Percentiles rank a stretch among this genome's conserved stretches.
phyloP scores from a whole-genome alignment of 2,329 filamentous ascomycete species.

The Colletotrichum acutatum region DNA sequence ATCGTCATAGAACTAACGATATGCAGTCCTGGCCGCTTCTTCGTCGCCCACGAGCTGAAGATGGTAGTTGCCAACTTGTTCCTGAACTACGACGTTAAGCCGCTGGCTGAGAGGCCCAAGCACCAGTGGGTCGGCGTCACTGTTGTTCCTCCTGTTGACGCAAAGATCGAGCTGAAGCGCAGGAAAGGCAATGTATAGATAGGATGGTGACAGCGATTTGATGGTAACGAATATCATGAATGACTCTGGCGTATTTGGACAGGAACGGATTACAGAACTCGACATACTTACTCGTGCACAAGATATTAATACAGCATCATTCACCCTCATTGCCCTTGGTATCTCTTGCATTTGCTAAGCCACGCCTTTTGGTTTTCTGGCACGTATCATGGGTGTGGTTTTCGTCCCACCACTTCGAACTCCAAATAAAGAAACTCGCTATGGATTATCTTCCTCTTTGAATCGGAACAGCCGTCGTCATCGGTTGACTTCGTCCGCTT shows the following conservation, averaged over 20 bases:
- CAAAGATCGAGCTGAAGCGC: constrained; percentile 45
- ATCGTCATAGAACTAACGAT: no score
- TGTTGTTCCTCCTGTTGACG: constrained; percentile 49
- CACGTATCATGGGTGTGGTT: no score
- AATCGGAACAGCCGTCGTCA: no score
- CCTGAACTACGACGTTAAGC: constrained; percentile 63
- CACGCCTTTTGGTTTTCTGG: no score
- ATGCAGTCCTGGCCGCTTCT: constrained; percentile 63
- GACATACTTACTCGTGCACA: neutral
- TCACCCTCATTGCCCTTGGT: no score
- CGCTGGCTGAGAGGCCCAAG: constrained; percentile 50
- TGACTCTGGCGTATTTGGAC: neutral
- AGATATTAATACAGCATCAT: neutral
- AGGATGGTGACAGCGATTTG: no score
- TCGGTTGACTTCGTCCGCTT: no score
- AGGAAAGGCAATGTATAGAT: constrained; percentile 30
- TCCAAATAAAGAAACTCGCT: no score
- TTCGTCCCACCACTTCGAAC: no score
- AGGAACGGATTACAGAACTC: neutral
- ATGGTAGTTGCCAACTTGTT: constrained; percentile 63
- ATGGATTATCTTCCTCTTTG: no score
- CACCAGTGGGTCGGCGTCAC: constrained; percentile 57
- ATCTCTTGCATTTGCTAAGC: no score
- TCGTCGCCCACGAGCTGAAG: constrained; percentile 66
- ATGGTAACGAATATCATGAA: neutral